A percentile compares a stretch with the other conserved stretches of the same genome.
phyloP scores from a whole-genome alignment of 2,329 filamentous ascomycete species.

The Hypoxylon rubiginosum region DNA sequence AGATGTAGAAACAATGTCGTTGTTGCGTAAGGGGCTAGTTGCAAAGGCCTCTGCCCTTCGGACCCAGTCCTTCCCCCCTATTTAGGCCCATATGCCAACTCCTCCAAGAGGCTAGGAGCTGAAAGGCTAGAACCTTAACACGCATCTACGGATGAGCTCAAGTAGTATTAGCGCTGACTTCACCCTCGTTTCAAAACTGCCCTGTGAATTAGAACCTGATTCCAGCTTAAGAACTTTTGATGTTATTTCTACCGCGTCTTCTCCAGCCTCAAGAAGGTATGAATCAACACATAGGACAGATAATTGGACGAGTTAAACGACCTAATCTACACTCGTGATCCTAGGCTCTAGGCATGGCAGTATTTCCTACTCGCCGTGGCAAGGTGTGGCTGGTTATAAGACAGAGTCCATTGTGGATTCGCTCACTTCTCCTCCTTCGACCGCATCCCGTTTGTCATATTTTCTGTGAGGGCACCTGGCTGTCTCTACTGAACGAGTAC shows the following conservation, averaged over 20 bases:
- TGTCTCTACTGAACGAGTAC: not conserved
- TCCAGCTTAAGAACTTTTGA: not conserved
- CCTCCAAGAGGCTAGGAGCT: not conserved
- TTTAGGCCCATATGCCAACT: not conserved
- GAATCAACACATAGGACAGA: not conserved
- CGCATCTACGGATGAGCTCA: not conserved
- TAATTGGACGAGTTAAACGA: not conserved
- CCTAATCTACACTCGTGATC: not conserved
- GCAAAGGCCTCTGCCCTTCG: not conserved
- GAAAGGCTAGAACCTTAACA: not conserved
- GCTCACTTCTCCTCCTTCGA: no score
- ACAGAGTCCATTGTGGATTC: no score
- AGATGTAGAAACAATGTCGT: no score
- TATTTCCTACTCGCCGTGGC: no score
- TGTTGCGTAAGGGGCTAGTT: not conserved
- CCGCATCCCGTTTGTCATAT: no score
- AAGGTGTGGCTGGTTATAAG: no score
- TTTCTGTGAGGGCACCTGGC: no score
- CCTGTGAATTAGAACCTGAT: not conserved
- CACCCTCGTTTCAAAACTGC: not conserved
- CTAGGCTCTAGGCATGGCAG: not conserved
- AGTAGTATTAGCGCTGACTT: not conserved
- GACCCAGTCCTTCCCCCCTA: not conserved
- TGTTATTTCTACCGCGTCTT: not conserved
- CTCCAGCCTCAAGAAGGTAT: not conserved